Evolutionary conservation across 805 yeast species (phyloP), one percentile per base, ranked within the genome.

Genomic region (Schwanniomyces yamadae): DNA sequence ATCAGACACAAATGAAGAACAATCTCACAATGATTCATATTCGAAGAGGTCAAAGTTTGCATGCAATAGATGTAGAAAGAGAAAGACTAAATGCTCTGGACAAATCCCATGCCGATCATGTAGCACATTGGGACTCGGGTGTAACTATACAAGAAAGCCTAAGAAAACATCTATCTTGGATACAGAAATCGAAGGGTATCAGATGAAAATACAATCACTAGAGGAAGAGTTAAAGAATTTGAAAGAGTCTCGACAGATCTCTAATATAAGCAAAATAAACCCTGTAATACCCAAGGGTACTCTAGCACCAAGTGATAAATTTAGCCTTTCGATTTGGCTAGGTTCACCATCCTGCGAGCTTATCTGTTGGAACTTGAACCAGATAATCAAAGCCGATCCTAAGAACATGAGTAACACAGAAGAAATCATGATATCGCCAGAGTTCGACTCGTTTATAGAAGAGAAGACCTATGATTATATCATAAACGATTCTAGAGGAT

Each of bases 1-100:
- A n/a, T n/a, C n/a, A n/a, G n/a, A 13, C 6, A 13, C 15, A 4
- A 25, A 25, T 12, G 28, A 25, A 6, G 28, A 25, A 5, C 18
- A n/a, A 5, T 3, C 18, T 13, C 28, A 25, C 3, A 25, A n/a
- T n/a, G n/a, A n/a, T n/a, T n/a, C n/a, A n/a, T n/a, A n/a, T n/a
- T n/a, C n/a, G n/a, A n/a, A 31, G 15, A 40, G 49, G 27, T 37
- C 49, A 4, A 39, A 39, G 24, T 23, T 41, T 4, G 61, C 62
- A 2, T 57, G 63, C 37, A 31, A 40, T 3, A 39, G 60, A 20
- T 57, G 63, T 31, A 39, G 54, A 19, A 33, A 29, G n/a, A 36
- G 63, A n/a, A 57, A 56, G 39, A 52, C 59, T 1, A 52, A 54
- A 32, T 58, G 63, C 29, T 39, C 55, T 2, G 62, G 62, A 1